Evolutionary conservation across 768 basidiomycete species (phyloP), one percentile per base, ranked within the genome.

Genomic region (Sporobolomyces phaffii): DNA sequence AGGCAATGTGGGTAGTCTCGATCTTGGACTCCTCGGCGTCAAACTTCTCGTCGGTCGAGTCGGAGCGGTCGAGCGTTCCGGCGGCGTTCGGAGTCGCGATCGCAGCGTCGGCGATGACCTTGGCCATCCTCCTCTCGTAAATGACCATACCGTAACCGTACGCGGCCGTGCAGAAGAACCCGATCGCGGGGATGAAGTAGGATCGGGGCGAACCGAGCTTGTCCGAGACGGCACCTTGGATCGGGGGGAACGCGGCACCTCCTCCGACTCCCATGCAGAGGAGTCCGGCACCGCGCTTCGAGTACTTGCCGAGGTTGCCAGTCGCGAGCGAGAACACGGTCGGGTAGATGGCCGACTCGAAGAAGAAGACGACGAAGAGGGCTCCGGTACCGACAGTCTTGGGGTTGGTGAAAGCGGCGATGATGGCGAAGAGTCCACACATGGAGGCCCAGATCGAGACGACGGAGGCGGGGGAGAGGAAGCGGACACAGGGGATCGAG

Each of bases 91-190:
- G 53, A 9, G 18, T 5, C 3, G 40, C 44, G 14, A 96, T 78
- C 14, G 71, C 81, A 1, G 83, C 82, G 2, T 86, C 90, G 34
- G 90, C 85, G 78, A 83, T 87, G 68, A 93, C 80, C 78, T 96
- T 93, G 52, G 86, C 81, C 75, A 87, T 87, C 14, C 93, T 93
- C 41, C 97, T 88, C 78, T 96, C 91, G 77, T 93, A 91, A 59
- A 96, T 86, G 78, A 96, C 91, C 14, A 97, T 68, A 33, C 26
- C 36, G 50, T 47, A 26, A 15, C 61, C 66, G 56, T 62, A 68
- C 11, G 18, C 14, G 20, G 44, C 43, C 8, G 40, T n/a, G 60
- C 31, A 22, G n/a, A 36, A 28, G 54, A 66, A 61, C 38, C 40
- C 60, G 24, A 44, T 47, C 17, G 14, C 31, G 31, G 60, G 53